Percentiles rank a stretch among this genome's conserved stretches.
Evolutionary conservation across 2,329 filamentous ascomycete genomes (phyloP).

Genomic region (Fusarium phyllophilum): DNA sequence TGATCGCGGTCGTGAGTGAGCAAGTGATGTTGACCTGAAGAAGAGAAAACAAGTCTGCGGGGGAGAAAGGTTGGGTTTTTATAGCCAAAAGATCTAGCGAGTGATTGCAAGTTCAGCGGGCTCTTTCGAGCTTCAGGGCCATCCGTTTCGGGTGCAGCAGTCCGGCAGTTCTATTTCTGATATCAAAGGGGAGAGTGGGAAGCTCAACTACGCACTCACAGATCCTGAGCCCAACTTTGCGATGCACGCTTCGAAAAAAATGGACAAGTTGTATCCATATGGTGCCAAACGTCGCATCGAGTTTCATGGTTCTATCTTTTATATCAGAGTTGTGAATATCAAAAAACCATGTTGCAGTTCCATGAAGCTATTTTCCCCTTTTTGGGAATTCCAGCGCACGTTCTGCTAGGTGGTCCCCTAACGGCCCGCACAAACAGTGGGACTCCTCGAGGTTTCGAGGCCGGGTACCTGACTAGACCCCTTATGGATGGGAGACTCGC

Average conservation of each 20-base stretch:
- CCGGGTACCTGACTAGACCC: neutral
- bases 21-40: conserved; percentile 1
- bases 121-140: neutral
- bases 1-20: neutral
- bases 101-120: conserved; percentile 4
- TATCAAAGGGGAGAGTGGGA: conserved; percentile 1
- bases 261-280: neutral
- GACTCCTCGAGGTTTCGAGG: neutral
- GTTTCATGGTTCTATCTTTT: neutral
- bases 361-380: conserved; percentile 7
- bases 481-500: neutral
- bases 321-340: conserved; percentile 7
- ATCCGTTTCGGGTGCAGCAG: neutral
- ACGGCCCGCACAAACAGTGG: conserved; percentile 2
- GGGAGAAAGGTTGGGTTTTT: neutral
- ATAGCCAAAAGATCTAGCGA: neutral
- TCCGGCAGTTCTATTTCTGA: neutral
- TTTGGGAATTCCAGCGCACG: conserved; percentile 8
- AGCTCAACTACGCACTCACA: neutral
- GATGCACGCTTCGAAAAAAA: neutral
- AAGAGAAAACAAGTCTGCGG: neutral
- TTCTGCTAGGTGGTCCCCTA: neutral
- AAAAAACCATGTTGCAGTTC: conserved; percentile 10
- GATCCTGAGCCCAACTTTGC: neutral
- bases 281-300: neutral